Percentiles rank a stretch among this genome's conserved stretches.
Evolutionary conservation across 2,329 filamentous ascomycete species (phyloP).

Genomic region (Colletotrichum liriopes): DNA sequence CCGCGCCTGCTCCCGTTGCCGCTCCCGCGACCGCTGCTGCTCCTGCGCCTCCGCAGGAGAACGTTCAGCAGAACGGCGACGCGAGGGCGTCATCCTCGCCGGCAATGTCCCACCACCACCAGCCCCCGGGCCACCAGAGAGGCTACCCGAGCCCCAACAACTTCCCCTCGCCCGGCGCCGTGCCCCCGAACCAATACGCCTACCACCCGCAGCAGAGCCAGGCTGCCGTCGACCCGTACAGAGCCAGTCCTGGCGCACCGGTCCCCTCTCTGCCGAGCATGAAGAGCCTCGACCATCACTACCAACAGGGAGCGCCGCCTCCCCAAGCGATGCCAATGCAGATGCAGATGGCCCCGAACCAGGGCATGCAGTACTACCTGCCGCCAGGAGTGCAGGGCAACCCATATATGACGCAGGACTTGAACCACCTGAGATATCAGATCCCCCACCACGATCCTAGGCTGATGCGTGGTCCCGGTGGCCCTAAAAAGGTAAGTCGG

Average conservation of each 20-base stretch:
- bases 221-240: slow-evolving; percentile 54
- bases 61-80: slow-evolving; percentile 41
- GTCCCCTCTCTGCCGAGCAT: slow-evolving; percentile 59
- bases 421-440: slow-evolving; percentile 65
- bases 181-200: slow-evolving; percentile 39
- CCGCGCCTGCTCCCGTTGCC: slow-evolving; percentile 8
- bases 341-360: slow-evolving; percentile 53
- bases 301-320: slow-evolving; percentile 47
- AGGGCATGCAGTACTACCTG: slow-evolving; percentile 60
- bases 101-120: slow-evolving; percentile 45
- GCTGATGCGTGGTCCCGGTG: slow-evolving; percentile 61
- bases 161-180: slow-evolving; percentile 35
- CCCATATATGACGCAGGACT: slow-evolving; percentile 50
- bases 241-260: slow-evolving; percentile 50
- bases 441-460: slow-evolving; percentile 65
- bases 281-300: slow-evolving; percentile 58
- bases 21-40: slow-evolving; percentile 11
- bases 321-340: slow-evolving; percentile 54
- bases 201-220: slow-evolving; percentile 45
- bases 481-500: slow-evolving; percentile 70
- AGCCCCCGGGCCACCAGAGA: slow-evolving; percentile 41
- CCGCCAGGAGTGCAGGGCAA: slow-evolving; percentile 48
- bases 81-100: slow-evolving; percentile 43
- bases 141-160: slow-evolving; percentile 43
- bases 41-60: slow-evolving; percentile 10